Base-by-base conservation (phyloP, 78 protist species). In the Salpingoeca rosetta region DNA sequence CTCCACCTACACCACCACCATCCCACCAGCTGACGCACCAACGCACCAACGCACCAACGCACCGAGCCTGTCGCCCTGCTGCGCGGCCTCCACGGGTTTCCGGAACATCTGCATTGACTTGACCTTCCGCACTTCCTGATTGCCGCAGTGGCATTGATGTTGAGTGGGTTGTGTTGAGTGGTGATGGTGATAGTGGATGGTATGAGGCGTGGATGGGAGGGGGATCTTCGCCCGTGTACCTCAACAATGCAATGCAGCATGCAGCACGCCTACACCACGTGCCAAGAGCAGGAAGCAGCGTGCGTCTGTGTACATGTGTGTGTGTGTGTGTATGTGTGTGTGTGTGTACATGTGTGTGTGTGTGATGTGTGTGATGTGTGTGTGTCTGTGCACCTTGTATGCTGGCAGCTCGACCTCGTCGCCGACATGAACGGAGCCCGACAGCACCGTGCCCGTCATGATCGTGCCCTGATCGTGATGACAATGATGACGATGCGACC, bases 21-120 rank as follows among this genome's bases (percentile, higher is more conserved):
- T 42, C 27, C n/a, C 12, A 72, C n/a, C 3, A 72, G 17, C 10
- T 22, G 12, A 22, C 2, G 25, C 25, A 2, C 10, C 10, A 10
- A 11, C 11, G 3, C 77, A 81, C 43, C 39, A 35, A 42, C 41
- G 74, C 42, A 10, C 41, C 76, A 44, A 12, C 74, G n/a, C 10
- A 44, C 10, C 39, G 57, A 22, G 3, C 31, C 39, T 1, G 17
- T 25, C 51, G 22, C 40, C 79, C 40, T 39, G 76, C 42, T 45
- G 0, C 28, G 76, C 79, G 40, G 83, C 37, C 51, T 3, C 1
- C 40, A 94, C 92, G 26, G 97, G 94, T 87, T 88, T 81, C 44
- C 80, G 84, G 88, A 97, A 97, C 92, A 96, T 88, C 85, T 97
- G 99, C 89, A 97, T 93, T 75, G 98, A 95, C 87, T 96, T 97